These are phyloP conservation scores for Cardiospermum halicacabum DNA, from an alignment of 345 rosid genomes.

Conservation along the genomic window DNA sequence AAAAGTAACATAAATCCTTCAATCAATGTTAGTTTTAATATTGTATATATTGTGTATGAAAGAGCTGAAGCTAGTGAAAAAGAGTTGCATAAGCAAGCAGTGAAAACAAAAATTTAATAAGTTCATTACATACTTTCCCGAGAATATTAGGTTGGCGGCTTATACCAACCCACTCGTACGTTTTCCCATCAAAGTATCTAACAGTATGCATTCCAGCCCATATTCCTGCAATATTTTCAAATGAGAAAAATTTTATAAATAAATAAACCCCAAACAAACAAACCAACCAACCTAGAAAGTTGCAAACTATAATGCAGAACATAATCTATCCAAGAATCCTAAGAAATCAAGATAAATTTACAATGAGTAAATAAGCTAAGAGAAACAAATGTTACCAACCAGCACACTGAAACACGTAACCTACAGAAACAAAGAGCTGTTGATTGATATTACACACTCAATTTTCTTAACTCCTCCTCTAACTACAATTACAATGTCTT, in stretches of 20 bases:
- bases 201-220: slow-evolving; percentile 99
- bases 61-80: neutral
- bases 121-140: slow-evolving; percentile 53
- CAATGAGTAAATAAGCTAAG: neutral
- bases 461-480: neutral
- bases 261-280: neutral
- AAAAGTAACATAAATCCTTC: neutral
- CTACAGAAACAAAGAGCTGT: neutral
- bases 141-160: slow-evolving; percentile 92
- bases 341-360: neutral
- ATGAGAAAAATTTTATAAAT: too few relatives aligned
- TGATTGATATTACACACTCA: neutral
- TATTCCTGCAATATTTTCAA: slow-evolving; percentile 52
- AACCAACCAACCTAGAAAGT: neutral
- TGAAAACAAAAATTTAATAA: neutral
- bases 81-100: neutral
- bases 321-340: neutral
- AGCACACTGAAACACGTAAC: neutral
- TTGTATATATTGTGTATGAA: neutral
- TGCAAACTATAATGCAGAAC: neutral
- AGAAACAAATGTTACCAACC: neutral
- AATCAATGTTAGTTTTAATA: neutral
- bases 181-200: slow-evolving; percentile 86
- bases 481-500: neutral
- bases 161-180: slow-evolving; percentile 99